Evolutionary conservation across 1,284 basidiomycete genomes (phyloP).

Genomic region (Mycena sp.): DNA sequence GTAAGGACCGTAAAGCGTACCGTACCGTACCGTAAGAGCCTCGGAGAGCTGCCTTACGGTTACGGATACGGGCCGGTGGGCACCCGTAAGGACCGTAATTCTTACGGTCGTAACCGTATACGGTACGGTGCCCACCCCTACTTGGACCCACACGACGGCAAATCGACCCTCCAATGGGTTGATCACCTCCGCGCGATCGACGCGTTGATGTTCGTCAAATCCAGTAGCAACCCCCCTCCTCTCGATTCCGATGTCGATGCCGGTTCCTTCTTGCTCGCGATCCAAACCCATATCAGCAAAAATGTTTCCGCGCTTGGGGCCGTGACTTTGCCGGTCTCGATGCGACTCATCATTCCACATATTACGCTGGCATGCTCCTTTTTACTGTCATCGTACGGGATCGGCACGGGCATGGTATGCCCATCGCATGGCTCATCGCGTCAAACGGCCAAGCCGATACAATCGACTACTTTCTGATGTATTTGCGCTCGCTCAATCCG

Average conservation of each 20-base stretch:
- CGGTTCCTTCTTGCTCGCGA: constrained; percentile 22
- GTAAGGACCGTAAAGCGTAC: too few relatives aligned
- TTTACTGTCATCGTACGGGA: constrained; percentile 32
- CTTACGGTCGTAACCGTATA: too few relatives aligned
- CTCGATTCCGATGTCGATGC: constrained; percentile 9
- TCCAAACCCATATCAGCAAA: constrained; percentile 32
- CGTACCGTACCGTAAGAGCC: too few relatives aligned
- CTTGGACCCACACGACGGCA: constrained; percentile 26
- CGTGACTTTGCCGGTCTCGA: constrained; percentile 29
- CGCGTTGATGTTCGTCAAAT: constrained; percentile 26
- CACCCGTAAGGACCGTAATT: too few relatives aligned
- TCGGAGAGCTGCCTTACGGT: too few relatives aligned
- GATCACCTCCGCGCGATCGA: constrained; percentile 15
- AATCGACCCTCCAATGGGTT: constrained; percentile 25
- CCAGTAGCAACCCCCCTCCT: constrained; percentile 15
- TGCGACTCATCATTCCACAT: constrained; percentile 33
- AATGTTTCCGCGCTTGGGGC: constrained; percentile 24
- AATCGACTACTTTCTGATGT: constrained; percentile 27
- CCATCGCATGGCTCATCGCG: constrained; percentile 35
- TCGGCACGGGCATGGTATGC: constrained; percentile 35
- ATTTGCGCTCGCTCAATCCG: constrained; percentile 11
- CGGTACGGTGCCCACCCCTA: too few relatives aligned
- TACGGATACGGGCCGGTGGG: too few relatives aligned
- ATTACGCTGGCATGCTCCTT: constrained; percentile 29
- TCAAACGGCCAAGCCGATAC: constrained; percentile 31